Evolutionary conservation across 148 eudicot genomes (phyloP).

Genomic region (Spergularia bocconei): DNA sequence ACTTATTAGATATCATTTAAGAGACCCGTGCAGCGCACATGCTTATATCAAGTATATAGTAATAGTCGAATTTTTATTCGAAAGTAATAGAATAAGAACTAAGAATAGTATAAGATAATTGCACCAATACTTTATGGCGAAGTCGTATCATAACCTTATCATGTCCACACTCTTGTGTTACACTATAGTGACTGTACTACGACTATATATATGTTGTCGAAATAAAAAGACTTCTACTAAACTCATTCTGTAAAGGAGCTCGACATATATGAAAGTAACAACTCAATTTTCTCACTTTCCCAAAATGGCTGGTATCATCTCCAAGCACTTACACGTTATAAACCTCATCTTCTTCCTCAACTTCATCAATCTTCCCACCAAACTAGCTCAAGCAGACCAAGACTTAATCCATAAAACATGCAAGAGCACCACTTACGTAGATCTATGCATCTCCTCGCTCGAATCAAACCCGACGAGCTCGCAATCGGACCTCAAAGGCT

Average conservation of each 20-base stretch:
- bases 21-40: too few relatives aligned
- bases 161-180: too few relatives aligned
- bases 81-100: too few relatives aligned
- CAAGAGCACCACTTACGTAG: conserved; percentile 57
- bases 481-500: conserved; percentile 58
- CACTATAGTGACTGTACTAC: too few relatives aligned
- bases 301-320: neutral
- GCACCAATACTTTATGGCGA: too few relatives aligned
- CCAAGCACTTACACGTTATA: neutral
- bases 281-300: neutral
- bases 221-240: too few relatives aligned
- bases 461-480: conserved; percentile 55
- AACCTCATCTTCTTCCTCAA: neutral
- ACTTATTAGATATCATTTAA: too few relatives aligned
- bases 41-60: too few relatives aligned
- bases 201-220: too few relatives aligned
- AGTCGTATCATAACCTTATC: too few relatives aligned
- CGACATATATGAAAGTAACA: neutral
- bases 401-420: conserved; percentile 65
- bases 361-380: neutral
- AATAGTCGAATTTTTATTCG: too few relatives aligned
- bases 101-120: too few relatives aligned
- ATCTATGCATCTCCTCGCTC: conserved; percentile 64
- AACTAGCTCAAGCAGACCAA: conserved; percentile 24
- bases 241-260: neutral